Conservation (phyloP, 2,329 filamentous ascomycete species). For the Aspergillus fischeri region DNA sequence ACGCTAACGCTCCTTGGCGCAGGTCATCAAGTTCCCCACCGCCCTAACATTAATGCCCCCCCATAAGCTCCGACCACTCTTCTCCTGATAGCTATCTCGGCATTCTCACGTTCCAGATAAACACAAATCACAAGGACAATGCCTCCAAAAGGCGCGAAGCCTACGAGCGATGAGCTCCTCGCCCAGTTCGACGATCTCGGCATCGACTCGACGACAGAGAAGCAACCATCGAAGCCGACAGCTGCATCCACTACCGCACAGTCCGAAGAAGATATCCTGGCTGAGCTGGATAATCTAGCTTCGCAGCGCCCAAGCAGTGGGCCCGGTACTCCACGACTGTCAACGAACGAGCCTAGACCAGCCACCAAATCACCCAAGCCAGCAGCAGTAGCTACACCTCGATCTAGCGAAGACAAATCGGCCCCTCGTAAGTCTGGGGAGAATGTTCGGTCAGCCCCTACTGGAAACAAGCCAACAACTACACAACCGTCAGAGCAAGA, state of each 20-base stretch:
- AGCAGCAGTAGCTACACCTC: slow-evolving; percentile 34
- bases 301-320: slow-evolving; percentile 65
- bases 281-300: slow-evolving; percentile 79
- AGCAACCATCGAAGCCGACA: slow-evolving; percentile 24
- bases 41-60: slow-evolving; percentile 13
- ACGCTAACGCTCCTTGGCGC: slow-evolving; percentile 22
- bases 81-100: background rate
- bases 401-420: slow-evolving; percentile 63
- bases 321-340: slow-evolving; percentile 74
- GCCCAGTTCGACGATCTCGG: slow-evolving; percentile 48
- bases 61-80: slow-evolving; percentile 2
- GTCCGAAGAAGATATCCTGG: slow-evolving; percentile 69
- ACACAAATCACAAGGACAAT: slow-evolving; percentile 18
- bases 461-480: slow-evolving; percentile 64
- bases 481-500: slow-evolving; percentile 36
- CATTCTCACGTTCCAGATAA: background rate
- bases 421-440: slow-evolving; percentile 69
- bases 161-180: slow-evolving; percentile 47
- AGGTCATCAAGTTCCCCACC: slow-evolving; percentile 23
- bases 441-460: slow-evolving; percentile 66
- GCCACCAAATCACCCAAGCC: slow-evolving; percentile 53
- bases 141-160: slow-evolving; percentile 36
- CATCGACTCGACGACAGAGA: slow-evolving; percentile 30
- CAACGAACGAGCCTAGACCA: slow-evolving; percentile 46
- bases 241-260: slow-evolving; percentile 22